Evolutionary conservation across 2,329 filamentous ascomycete species (phyloP), one percentile per base, ranked within the genome.

Genomic region (Nemania diffusa): DNA sequence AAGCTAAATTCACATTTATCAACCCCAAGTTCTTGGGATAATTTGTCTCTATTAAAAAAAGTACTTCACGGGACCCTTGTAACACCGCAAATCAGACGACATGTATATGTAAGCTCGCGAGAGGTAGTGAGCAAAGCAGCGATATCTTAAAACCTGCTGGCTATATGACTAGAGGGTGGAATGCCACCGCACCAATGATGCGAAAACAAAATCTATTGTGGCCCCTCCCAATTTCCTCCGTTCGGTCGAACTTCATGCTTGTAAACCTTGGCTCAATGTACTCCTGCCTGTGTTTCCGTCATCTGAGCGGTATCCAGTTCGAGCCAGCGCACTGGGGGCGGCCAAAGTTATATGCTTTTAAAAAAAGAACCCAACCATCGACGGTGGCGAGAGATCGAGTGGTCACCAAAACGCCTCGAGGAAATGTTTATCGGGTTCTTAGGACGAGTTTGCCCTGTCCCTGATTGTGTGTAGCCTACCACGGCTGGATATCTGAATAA

Each of bases 401-500:
- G 61, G 46, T 67, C 65, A 57, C 70, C 69, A 50, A 56, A 67
- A 71, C 69, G 69, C 71, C 69, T 51, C 2, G 24, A 53, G 50
- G 24, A 65, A 65, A 69, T 64, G 51, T 22, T 50, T 44, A 46
- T 50, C 34, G 48, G 67, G 44, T 67, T 68, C 53, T 62, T 58
- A 29, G 62, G 48, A 61, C 37, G 51, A 44, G 29, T 22, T 44
- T 52, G 51, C 56, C 65, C 61, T 42, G 55, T 61, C 50, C 53
- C 29, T 44, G 46, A 57, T 53, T 57, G 59, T 46, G 60, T 44
- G 29, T 61, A 57, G 64, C 57, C 62, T 61, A 64, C 53, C 58
- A 69, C 34, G 65, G 70, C 65, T 62, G 73, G 73, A 76, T 75
- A 76, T 74, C 73, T 70, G 70, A 65, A 64, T 51, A 60, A 68